These are phyloP conservation scores for Cucurbitaria berberidis DNA, from an alignment of 2,329 filamentous ascomycete genomes.

Conservation along the genomic window DNA sequence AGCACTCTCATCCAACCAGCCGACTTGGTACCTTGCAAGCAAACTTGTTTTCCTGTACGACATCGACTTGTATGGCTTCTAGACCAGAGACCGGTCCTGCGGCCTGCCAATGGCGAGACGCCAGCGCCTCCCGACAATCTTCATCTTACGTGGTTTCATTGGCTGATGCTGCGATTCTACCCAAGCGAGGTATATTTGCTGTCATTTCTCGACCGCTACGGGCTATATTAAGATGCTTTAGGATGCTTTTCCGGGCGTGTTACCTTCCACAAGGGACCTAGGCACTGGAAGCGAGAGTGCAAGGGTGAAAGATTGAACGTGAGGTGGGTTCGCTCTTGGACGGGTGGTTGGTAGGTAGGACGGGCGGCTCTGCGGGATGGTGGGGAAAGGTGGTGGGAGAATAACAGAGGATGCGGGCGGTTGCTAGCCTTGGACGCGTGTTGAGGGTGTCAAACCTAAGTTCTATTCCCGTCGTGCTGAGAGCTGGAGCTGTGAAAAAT, in stretches of 20 bases:
- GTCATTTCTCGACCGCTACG: background rate
- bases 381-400: conserved; percentile 4
- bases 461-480: background rate
- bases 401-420: conserved; percentile 1
- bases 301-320: background rate
- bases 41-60: conserved; percentile 1
- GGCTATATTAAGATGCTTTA: conserved; percentile 21
- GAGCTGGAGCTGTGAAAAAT: conserved; percentile 1
- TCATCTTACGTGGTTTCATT: too few species aligned
- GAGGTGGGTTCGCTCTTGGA: conserved; percentile 2
- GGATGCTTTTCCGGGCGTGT: background rate
- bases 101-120: conserved; percentile 1
- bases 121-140: background rate
- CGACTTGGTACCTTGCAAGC: background rate
- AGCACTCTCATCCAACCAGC: conserved; percentile 3
- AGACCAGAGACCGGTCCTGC: background rate
- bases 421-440: conserved; percentile 10
- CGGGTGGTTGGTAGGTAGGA: conserved; percentile 19
- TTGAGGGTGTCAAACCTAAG: too few species aligned
- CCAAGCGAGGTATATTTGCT: background rate
- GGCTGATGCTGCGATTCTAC: background rate
- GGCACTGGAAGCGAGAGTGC: background rate
- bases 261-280: conserved; percentile 4
- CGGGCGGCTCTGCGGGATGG: conserved; percentile 40
- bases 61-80: background rate